These are phyloP conservation scores for Dimocarpus longan DNA, from an alignment of 345 rosid genomes.

Conservation along the genomic window DNA sequence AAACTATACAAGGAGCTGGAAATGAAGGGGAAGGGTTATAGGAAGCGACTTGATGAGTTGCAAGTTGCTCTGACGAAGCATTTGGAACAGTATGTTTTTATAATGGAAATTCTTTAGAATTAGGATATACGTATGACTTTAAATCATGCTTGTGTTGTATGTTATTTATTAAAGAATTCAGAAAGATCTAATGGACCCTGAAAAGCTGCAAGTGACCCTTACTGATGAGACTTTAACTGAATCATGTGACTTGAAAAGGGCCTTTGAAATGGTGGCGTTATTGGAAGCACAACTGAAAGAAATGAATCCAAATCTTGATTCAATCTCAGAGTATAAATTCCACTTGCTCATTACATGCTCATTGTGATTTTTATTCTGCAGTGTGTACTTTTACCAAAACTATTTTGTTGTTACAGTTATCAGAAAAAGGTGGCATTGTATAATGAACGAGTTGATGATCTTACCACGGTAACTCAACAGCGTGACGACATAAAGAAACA, in stretches of 20 bases:
- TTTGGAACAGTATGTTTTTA: constrained; percentile 79
- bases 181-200: constrained; percentile 85
- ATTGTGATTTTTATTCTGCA: constrained; percentile 8
- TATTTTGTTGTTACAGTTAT: constrained; percentile 47
- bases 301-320: constrained; percentile 95
- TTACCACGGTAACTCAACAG: constrained; percentile 68
- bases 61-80: constrained; percentile 68
- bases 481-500: constrained; percentile 88
- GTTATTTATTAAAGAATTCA: constrained; percentile 66
- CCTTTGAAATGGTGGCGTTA: constrained; percentile 76
- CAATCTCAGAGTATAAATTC: constrained; percentile 79
- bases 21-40: constrained; percentile 75
- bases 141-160: constrained; percentile 21
- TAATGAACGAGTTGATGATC: constrained; percentile 79
- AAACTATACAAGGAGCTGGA: constrained; percentile 74
- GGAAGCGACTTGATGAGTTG: constrained; percentile 76
- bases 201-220: constrained; percentile 82
- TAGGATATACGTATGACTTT: constrained; percentile 14
- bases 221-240: no score
- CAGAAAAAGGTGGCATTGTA: constrained; percentile 72
- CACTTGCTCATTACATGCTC: not conserved
- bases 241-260: constrained; percentile 69
- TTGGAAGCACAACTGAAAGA: constrained; percentile 92
- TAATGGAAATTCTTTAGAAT: constrained; percentile 10
- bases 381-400: constrained; percentile 14